Conservation (phyloP, 2,329 filamentous ascomycete species). For the Colletotrichum aenigma region DNA sequence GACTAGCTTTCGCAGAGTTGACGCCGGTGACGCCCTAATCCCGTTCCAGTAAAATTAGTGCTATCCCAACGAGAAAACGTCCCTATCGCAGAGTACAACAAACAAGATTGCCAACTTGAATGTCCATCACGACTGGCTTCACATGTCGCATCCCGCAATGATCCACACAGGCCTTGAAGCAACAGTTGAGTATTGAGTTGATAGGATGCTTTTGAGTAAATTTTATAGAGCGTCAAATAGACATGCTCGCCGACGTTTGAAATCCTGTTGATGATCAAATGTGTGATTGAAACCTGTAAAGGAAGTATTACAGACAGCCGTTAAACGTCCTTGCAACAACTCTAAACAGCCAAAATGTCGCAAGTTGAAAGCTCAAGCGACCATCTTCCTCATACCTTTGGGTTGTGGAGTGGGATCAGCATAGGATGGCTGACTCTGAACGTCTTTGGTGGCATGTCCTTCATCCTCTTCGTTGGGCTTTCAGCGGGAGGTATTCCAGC, state of each 20-base stretch:
- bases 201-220: not conserved
- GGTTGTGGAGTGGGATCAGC: not conserved
- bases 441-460: not conserved
- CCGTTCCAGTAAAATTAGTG: not conserved
- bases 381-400: not conserved
- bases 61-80: not conserved
- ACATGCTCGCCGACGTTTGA: not conserved
- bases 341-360: not conserved
- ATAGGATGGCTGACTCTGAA: not conserved
- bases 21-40: not conserved
- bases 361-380: not conserved
- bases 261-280: not conserved
- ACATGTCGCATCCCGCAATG: not conserved
- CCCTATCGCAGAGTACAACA: not conserved
- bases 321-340: not conserved
- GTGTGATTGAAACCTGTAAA: not conserved
- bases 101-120: not conserved
- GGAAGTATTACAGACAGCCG: not conserved
- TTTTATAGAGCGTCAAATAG: not conserved
- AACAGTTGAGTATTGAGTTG: not conserved
- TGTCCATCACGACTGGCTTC: not conserved
- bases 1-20: not conserved
- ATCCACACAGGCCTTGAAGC: not conserved
- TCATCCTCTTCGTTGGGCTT: not conserved
- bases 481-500: not conserved